Evolutionary conservation across 345 rosid genomes (phyloP).

Genomic region (rapeseed (Brassica napus)): DNA sequence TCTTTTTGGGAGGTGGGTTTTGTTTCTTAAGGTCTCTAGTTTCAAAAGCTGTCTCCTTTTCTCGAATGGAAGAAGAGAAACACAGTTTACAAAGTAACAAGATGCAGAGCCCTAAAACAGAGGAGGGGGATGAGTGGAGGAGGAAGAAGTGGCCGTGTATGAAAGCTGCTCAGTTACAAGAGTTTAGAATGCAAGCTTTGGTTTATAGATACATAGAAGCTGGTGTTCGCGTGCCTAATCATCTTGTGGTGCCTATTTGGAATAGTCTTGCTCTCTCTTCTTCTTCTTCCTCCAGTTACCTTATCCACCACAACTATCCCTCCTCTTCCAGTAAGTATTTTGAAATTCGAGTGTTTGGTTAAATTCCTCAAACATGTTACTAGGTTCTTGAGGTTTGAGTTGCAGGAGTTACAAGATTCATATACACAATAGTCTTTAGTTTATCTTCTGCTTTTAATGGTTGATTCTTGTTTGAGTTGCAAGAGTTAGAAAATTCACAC

Average conservation of each 20-base stretch:
- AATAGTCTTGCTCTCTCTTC: constrained; percentile 44
- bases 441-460: neutral
- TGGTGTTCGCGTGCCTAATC: constrained; percentile 54
- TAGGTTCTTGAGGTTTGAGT: neutral
- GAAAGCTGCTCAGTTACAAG: constrained; percentile 50
- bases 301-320: neutral
- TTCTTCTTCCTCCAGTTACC: constrained; percentile 13
- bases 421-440: neutral
- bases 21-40: constrained; percentile 16
- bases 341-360: neutral
- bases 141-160: constrained; percentile 32
- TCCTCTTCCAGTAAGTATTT: constrained; percentile 30
- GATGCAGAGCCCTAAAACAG: constrained; percentile 25
- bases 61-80: neutral
- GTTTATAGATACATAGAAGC: constrained; percentile 51
- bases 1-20: constrained; percentile 33
- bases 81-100: neutral
- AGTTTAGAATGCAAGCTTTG: constrained; percentile 54
- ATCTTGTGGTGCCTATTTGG: constrained; percentile 52
- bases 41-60: constrained; percentile 30
- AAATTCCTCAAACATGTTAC: neutral
- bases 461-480: constrained; percentile 16
- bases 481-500: neutral
- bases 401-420: neutral
- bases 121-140: constrained; percentile 22